Evolutionary conservation across 345 rosid species (phyloP).

Genomic region (Durio zibethinus): DNA sequence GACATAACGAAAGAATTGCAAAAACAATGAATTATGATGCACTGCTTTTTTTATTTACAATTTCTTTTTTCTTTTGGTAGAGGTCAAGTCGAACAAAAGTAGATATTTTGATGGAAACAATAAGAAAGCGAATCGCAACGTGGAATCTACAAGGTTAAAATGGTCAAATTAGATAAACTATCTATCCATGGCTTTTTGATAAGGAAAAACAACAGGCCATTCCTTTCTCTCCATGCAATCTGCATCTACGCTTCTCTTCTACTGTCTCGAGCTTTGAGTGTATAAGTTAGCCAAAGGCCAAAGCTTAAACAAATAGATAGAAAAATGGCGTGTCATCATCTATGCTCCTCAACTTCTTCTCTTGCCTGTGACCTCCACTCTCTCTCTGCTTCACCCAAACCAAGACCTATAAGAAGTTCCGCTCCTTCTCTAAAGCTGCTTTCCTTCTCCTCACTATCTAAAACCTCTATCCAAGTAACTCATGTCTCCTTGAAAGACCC

Average conservation of each 20-base stretch:
- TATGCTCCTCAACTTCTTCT: constrained; percentile 49
- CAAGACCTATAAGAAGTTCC: constrained; percentile 26
- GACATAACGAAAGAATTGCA: too few relatives aligned
- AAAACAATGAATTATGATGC: too few relatives aligned
- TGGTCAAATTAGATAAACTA: background rate
- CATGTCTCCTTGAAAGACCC: constrained; percentile 54
- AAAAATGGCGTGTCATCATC: constrained; percentile 47
- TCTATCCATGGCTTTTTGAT: background rate
- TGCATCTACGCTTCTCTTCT: background rate
- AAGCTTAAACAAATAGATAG: constrained; percentile 1
- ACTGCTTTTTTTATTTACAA: too few relatives aligned
- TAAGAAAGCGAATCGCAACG: too few relatives aligned
- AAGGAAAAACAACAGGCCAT: background rate
- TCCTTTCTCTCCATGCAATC: background rate
- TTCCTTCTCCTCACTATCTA: constrained; percentile 28
- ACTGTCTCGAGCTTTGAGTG: background rate
- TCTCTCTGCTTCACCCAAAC: constrained; percentile 29
- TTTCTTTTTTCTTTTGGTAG: too few relatives aligned
- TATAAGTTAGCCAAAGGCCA: background rate
- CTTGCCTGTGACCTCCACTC: constrained; percentile 38
- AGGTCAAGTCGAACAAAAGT: too few relatives aligned
- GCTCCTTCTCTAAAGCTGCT: constrained; percentile 21
- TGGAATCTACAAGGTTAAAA: background rate
- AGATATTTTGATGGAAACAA: too few relatives aligned
- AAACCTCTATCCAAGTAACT: constrained; percentile 30